Evolutionary conservation across 257 asterid genomes (phyloP).

Genomic region (Primulina eburnea): DNA sequence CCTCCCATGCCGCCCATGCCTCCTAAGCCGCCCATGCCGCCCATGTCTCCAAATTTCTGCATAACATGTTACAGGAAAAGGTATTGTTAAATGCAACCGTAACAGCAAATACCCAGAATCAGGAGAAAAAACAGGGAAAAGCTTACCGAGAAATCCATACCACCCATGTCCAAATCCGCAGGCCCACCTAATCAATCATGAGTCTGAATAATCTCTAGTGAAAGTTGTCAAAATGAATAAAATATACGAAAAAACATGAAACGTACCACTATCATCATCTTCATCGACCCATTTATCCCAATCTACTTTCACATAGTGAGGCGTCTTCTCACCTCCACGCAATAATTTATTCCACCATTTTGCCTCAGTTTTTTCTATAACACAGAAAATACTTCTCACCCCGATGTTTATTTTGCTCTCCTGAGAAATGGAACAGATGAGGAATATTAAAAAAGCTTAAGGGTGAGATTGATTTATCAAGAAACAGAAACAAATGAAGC

Average conservation of each 20-base stretch:
- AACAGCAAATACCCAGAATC: neutral
- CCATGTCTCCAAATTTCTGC: conserved; percentile 82
- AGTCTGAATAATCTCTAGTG: conserved; percentile 12
- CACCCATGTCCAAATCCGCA: conserved; percentile 67
- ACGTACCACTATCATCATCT: conserved; percentile 68
- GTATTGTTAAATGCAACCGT: conserved; percentile 22
- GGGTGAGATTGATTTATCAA: neutral
- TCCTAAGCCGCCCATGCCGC: conserved; percentile 31
- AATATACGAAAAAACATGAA: neutral
- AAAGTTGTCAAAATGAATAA: neutral
- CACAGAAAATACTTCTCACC: conserved; percentile 60
- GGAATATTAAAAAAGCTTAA: neutral
- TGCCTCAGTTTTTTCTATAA: conserved; percentile 76
- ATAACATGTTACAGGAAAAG: neutral
- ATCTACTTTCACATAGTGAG: conserved; percentile 86
- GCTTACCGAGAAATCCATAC: conserved; percentile 93
- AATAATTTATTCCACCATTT: conserved; percentile 87
- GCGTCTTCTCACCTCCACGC: conserved; percentile 74
- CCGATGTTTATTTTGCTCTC: conserved; percentile 81
- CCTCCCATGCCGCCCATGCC: conserved; percentile 59
- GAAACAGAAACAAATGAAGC: neutral
- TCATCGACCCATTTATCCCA: conserved; percentile 99
- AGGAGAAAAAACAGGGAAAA: neutral
- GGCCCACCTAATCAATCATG: conserved; percentile 55
- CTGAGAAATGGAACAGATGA: conserved; percentile 32